Percentiles rank a stretch among this genome's conserved stretches.
phyloP scores from a whole-genome alignment of 371 early-diverging fungal genomes.

The Mortierella sp. region DNA sequence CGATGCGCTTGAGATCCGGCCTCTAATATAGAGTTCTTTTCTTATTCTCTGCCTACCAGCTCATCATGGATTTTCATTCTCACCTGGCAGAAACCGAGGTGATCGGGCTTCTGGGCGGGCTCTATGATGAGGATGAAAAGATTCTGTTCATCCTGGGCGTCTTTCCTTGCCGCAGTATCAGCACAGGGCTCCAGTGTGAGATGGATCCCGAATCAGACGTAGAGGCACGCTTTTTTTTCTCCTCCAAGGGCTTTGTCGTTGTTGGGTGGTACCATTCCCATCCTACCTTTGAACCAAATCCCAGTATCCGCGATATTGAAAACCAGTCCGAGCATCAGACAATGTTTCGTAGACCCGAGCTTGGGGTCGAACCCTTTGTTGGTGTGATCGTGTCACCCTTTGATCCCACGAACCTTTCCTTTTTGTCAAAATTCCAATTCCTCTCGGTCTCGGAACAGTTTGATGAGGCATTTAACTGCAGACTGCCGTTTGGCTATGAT shows the following conservation, averaged over 20 bases:
- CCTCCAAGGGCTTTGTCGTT: conserved; percentile 73
- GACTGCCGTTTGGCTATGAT: conserved; percentile 65
- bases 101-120: conserved; percentile 87
- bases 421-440: conserved; percentile 70
- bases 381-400: conserved; percentile 86
- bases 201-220: conserved; percentile 89
- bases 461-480: conserved; percentile 59
- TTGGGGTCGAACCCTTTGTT: conserved; percentile 84
- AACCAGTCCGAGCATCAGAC: conserved; percentile 86
- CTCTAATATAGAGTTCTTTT: neutral
- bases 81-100: conserved; percentile 88
- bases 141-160: conserved; percentile 63
- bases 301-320: conserved; percentile 85
- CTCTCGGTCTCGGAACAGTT: conserved; percentile 56
- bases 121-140: conserved; percentile 60
- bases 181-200: conserved; percentile 84
- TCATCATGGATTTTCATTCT: conserved; percentile 90
- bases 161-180: conserved; percentile 77
- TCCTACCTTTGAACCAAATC: conserved; percentile 86
- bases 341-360: conserved; percentile 69
- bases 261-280: conserved; percentile 97
- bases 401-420: conserved; percentile 62
- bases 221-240: conserved; percentile 78
- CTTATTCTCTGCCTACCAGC: conserved; percentile 52
- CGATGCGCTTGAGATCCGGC: too few species aligned